phyloP scores from a whole-genome alignment of 495 filamentous ascomycete genomes.

The Evansstolkia leycettana region DNA sequence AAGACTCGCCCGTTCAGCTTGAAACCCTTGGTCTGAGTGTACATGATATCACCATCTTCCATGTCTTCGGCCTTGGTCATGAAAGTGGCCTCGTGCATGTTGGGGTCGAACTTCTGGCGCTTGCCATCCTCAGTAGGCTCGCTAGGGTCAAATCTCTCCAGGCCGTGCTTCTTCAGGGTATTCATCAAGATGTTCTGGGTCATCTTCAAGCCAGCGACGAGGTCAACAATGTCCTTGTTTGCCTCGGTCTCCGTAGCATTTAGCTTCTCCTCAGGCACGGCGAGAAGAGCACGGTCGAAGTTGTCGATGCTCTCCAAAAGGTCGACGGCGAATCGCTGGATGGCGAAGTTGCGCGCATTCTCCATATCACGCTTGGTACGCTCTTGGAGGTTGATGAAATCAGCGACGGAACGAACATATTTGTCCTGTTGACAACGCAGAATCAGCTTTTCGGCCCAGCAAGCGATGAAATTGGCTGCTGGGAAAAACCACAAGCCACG shows the following conservation, averaged over 20 bases:
- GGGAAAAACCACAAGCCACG: too few species aligned
- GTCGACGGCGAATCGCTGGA: constrained; percentile 88
- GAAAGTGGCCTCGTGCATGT: constrained; percentile 92
- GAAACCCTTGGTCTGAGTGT: constrained; percentile 92
- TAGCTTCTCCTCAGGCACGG: constrained; percentile 65
- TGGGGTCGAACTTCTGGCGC: constrained; percentile 73
- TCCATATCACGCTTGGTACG: constrained; percentile 87
- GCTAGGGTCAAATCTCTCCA: constrained; percentile 75
- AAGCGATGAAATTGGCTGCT: too few species aligned
- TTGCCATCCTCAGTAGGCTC: constrained; percentile 44
- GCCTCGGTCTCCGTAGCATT: constrained; percentile 25
- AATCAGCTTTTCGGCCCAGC: constrained; percentile 2
- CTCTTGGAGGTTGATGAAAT: constrained; percentile 95
- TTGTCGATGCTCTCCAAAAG: constrained; percentile 92
- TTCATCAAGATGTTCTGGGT: constrained; percentile 79
- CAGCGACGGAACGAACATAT: constrained; percentile 83
- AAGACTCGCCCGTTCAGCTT: constrained; percentile 78
- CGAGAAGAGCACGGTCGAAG: constrained; percentile 78
- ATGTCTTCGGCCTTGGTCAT: constrained; percentile 71
- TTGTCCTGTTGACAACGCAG: too few species aligned
- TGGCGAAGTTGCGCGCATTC: constrained; percentile 76
- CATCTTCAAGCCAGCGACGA: constrained; percentile 88
- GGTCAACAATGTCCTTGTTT: constrained; percentile 58
- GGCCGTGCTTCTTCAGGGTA: constrained; percentile 85
- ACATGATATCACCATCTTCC: constrained; percentile 84